Conservation (phyloP, 257 asterid genomes). For the Lantana camara region DNA sequence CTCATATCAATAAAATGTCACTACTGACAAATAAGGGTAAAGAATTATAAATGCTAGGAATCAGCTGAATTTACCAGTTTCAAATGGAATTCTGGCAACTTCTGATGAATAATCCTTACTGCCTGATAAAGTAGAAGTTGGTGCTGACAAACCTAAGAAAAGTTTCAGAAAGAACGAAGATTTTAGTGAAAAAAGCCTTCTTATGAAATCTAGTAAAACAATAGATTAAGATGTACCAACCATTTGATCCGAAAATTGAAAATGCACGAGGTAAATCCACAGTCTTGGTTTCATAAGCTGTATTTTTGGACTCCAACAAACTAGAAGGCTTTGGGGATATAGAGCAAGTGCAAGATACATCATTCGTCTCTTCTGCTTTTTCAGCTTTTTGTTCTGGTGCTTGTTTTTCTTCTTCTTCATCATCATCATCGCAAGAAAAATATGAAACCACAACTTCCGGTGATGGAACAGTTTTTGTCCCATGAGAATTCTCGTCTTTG, state of each 20-base stretch:
- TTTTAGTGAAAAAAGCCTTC: conserved; percentile 1
- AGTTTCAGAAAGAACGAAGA: background rate
- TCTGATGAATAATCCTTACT: conserved; percentile 25
- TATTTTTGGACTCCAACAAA: conserved; percentile 21
- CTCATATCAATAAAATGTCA: too few species aligned
- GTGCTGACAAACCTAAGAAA: conserved; percentile 5
- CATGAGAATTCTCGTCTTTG: conserved; percentile 27
- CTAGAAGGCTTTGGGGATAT: conserved; percentile 28
- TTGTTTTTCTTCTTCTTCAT: background rate
- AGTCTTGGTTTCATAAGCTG: conserved; percentile 27
- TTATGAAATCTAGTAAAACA: conserved; percentile 11
- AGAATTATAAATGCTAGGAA: background rate
- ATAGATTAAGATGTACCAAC: conserved; percentile 41
- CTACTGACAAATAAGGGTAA: background rate
- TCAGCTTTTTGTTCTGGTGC: too few species aligned
- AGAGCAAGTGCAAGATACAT: conserved; percentile 29
- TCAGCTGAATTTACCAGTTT: conserved; percentile 39
- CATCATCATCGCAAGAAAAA: conserved; percentile 28
- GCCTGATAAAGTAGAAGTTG: conserved; percentile 2
- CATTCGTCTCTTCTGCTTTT: conserved; percentile 6
- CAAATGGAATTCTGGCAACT: conserved; percentile 28
- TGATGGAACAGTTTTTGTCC: conserved; percentile 26
- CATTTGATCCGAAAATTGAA: conserved; percentile 35
- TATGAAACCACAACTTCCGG: conserved; percentile 28
- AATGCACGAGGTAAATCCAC: conserved; percentile 30